These are phyloP conservation scores for Sporothrix protearum DNA, from an alignment of 2,329 filamentous ascomycete species.

Conservation along the genomic window DNA sequence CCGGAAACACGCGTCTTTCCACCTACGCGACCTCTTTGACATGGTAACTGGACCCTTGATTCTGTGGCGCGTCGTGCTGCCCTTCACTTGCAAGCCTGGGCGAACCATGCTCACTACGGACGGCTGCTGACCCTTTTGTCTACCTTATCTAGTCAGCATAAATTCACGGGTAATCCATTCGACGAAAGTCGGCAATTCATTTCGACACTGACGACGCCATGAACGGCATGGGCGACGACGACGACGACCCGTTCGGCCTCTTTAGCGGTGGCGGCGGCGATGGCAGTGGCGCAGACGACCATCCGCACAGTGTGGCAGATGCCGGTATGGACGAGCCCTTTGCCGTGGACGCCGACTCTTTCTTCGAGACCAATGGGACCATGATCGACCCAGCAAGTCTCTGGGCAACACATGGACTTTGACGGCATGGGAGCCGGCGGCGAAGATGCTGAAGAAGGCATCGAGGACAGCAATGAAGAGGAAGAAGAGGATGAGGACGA, in stretches of 20 bases:
- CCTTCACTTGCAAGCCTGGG: neutral
- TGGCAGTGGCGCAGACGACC: neutral
- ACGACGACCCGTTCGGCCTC: slow-evolving; percentile 18
- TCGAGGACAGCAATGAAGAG: neutral
- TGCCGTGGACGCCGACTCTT: slow-evolving; percentile 6
- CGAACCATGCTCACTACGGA: neutral
- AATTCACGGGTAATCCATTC: no score
- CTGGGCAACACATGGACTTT: slow-evolving; percentile 12
- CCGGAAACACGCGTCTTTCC: neutral
- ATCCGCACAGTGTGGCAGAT: neutral
- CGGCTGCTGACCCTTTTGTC: neutral
- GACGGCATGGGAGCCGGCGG: neutral
- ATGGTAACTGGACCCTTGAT: neutral
- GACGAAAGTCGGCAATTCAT: neutral
- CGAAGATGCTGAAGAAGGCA: neutral
- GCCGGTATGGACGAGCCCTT: slow-evolving; percentile 1
- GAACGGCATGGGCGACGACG: slow-evolving; percentile 7
- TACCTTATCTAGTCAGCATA: neutral
- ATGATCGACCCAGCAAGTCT: neutral
- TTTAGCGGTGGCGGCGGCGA: neutral
- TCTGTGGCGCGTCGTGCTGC: neutral
- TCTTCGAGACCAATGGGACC: neutral
- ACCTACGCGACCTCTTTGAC: neutral
- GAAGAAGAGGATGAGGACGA: neutral
- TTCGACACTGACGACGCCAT: neutral